Base-by-base conservation (phyloP, 352 stramenopile genomes). In the Phytophthora citrophthora region DNA sequence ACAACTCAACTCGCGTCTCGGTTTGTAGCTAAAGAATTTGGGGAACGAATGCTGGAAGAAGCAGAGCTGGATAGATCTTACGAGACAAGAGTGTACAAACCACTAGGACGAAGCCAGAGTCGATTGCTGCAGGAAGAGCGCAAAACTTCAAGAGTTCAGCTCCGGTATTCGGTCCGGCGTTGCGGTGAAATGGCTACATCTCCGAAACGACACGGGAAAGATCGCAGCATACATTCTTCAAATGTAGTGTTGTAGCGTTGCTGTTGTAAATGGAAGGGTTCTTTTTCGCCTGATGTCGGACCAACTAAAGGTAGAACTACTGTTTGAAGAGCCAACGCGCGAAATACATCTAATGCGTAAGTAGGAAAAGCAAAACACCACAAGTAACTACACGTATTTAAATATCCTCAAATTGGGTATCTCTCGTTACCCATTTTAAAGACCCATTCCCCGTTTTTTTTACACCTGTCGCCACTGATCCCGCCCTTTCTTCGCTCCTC, bases 111-210 rank as follows among this genome's bases (percentile, higher is more conserved):
- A 11, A 9, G 10, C 20, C 20, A 20, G 20, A 20, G 20, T 20
- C 20, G 20, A 32, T 32, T 9, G 27, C 27, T 32, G 27, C 7
- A 32, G 27, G 27, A 32, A 11, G 27, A 32, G 27, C 27, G 7
- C 7, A 32, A 32, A 32, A 32, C 27, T 32, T 32, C 27, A 32
- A 32, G 27, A 32, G 27, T 32, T 32, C 27, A 32, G 27, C 27
- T 32, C 27, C 6, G 27, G 27, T 32, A 32, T 32, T 9, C 27
- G 27, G 27, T 32, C 27, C 27, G 6, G 27, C 6, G 27, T 29
- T 32, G 36, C 36, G 18, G n/a, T 11, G 23, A 50, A 50, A 50
- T 50, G 43, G 43, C 43, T 50, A 50, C 43, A 50, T 9, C 27
- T 15, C 16, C 15, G 43, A 50, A 50, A 50, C 16, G 43, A 11